phyloP scores from a whole-genome alignment of 2,329 filamentous ascomycete genomes.

The Microdochium trichocladiopsis region DNA sequence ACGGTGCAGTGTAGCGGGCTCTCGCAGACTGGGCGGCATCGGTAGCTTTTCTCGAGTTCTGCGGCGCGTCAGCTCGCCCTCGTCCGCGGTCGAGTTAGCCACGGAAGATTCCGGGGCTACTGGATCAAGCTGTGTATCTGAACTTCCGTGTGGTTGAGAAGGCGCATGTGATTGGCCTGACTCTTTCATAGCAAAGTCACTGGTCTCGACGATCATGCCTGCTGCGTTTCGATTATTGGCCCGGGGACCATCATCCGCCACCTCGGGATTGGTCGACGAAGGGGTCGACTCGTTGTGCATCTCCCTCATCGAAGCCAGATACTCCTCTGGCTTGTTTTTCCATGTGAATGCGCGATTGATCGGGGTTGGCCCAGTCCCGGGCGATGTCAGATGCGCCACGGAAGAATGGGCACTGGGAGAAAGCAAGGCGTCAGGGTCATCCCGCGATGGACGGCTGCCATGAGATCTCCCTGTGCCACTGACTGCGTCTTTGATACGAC shows the following conservation, averaged over 20 bases:
- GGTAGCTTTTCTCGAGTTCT: conserved; percentile 26
- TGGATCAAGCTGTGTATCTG: conserved; percentile 17
- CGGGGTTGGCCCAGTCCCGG: conserved; percentile 20
- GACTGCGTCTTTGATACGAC: conserved; percentile 80
- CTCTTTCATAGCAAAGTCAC: conserved; percentile 3
- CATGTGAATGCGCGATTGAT: conserved; percentile 50
- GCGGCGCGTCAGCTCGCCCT: conserved; percentile 50
- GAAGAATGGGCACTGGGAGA: conserved; percentile 28
- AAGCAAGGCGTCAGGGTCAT: conserved; percentile 37
- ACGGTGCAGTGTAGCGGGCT: not conserved
- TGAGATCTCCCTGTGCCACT: conserved; percentile 50
- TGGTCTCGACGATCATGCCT: not conserved
- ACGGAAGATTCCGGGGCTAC: conserved; percentile 42
- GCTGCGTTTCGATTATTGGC: not conserved
- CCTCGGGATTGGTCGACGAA: conserved; percentile 1
- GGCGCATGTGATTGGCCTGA: not conserved
- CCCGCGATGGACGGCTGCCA: conserved; percentile 45
- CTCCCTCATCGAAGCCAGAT: conserved; percentile 33
- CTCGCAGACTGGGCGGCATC: not conserved
- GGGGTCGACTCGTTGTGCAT: conserved; percentile 18
- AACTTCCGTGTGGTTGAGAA: conserved; percentile 6
- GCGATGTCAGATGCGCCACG: conserved; percentile 24
- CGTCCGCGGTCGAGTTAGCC: conserved; percentile 51
- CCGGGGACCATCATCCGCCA: not conserved
- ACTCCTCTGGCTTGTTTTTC: conserved; percentile 58